Evolutionary conservation across 2,329 filamentous ascomycete species (phyloP).

Genomic region (Gyromitra esculenta): DNA sequence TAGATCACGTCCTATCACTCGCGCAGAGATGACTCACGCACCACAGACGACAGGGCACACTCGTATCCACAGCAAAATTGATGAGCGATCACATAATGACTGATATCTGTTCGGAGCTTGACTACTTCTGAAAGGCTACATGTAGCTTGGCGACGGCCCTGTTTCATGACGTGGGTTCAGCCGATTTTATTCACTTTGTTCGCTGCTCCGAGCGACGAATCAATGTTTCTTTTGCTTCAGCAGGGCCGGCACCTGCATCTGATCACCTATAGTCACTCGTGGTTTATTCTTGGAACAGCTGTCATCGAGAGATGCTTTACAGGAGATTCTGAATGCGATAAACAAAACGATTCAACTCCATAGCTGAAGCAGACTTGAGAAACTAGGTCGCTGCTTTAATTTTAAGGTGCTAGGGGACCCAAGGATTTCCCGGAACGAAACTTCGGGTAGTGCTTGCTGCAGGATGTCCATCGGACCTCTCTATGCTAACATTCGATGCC

Average conservation of each 20-base stretch:
- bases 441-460: neutral
- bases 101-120: neutral
- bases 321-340: neutral
- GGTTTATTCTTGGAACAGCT: too few species aligned
- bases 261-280: neutral
- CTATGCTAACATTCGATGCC: too few species aligned
- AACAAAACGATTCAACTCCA: neutral
- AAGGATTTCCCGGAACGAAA: too few species aligned
- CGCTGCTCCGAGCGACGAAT: neutral
- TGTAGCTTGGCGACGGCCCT: neutral
- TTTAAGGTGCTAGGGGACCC: neutral
- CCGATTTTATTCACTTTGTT: neutral
- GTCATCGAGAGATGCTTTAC: neutral
- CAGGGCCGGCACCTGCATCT: neutral
- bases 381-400: neutral
- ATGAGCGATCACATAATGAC: neutral
- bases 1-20: constrained; percentile 5
- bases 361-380: neutral
- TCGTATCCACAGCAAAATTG: neutral
- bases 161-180: constrained; percentile 4
- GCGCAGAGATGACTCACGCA: constrained; percentile 1
- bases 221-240: neutral
- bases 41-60: neutral
- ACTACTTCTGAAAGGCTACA: neutral
- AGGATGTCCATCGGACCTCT: neutral